Evolutionary conservation across 2,329 filamentous ascomycete genomes (phyloP).

Genomic region (Botryotinia narcissicola): DNA sequence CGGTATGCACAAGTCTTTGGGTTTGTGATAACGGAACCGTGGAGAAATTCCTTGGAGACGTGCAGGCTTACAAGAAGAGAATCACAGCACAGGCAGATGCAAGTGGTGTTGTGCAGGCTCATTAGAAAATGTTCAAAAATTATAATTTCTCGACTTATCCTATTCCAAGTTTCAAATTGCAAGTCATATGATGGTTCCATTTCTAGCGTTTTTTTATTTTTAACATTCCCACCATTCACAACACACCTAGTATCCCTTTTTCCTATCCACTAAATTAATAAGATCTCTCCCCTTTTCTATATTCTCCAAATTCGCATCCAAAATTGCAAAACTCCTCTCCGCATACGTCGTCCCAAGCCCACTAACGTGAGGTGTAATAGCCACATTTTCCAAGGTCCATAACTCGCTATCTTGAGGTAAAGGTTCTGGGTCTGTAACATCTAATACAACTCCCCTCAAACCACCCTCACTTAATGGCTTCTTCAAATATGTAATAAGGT

Average conservation of each 20-base stretch:
- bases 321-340: constrained; percentile 55
- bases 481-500: constrained; percentile 53
- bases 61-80: constrained; percentile 96
- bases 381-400: constrained; percentile 61
- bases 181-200: neutral
- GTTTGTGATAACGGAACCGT: constrained; percentile 93
- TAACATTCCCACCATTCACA: neutral
- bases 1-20: constrained; percentile 92
- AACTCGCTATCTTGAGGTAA: constrained; percentile 57
- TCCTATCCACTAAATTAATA: constrained; percentile 60
- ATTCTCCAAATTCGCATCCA: constrained; percentile 55
- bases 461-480: constrained; percentile 42
- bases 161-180: neutral
- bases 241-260: constrained; percentile 55
- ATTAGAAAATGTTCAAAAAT: constrained; percentile 24
- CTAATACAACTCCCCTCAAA: constrained; percentile 60
- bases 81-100: constrained; percentile 87
- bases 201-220: neutral
- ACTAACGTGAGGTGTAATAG: constrained; percentile 65
- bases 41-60: constrained; percentile 92
- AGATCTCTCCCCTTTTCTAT: constrained; percentile 52
- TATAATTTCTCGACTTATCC: neutral
- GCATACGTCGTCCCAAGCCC: constrained; percentile 53
- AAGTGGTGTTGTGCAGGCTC: constrained; percentile 65
- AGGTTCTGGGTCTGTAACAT: constrained; percentile 68